Base-by-base conservation (phyloP, 768 basidiomycete species). In the Suillus weaverae region DNA sequence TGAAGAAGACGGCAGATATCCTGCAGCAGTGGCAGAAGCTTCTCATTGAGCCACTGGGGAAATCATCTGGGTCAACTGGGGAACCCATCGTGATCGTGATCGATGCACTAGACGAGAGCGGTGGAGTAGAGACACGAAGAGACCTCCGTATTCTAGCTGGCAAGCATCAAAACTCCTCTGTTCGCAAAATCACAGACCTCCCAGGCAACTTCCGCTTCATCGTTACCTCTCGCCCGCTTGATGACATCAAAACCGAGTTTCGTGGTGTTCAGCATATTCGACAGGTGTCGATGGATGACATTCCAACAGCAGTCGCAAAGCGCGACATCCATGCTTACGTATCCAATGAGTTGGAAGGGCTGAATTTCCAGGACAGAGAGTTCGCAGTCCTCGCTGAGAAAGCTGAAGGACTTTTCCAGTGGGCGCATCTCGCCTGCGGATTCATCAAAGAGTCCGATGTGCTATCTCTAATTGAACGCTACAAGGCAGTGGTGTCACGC, bases 51-150 rank as follows among this genome's bases (percentile, higher is more conserved):
- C 60, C 60, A 2, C 35, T 61, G 10, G 5, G 3, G 20, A 46
- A 48, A 26, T 18, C 44, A 18, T 61, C 41, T 13, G 39, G 16
- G 39, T 30, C 35, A 13, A 30, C 33, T 10, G 26, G 2, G 11
- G 26, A 26, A 16, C 35, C 71, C 32, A 65, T 75, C 16, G 44
- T 73, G 16, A 60, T 73, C 32, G 51, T 76, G 39, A 70, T 74
- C 36, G 75, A 76, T 43, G 74, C 63, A 18, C 41, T 73, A 13
- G 69, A 71, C 48, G 69, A 66, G 55, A 68, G 66, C 41, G 62
- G 62, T 32, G 57, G 65, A n/a, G 33, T 16, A 22, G 38, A 63
- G 39, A 33, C 36, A 30, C 32, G 30, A 2, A 64, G 66, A 20
- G 7, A 59, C 56, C 41, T 36, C 35, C 36, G 35, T 5, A 51